These are phyloP conservation scores for Diddensiella caesifluorescens DNA, from an alignment of 805 yeast genomes.

Conservation along the genomic window DNA sequence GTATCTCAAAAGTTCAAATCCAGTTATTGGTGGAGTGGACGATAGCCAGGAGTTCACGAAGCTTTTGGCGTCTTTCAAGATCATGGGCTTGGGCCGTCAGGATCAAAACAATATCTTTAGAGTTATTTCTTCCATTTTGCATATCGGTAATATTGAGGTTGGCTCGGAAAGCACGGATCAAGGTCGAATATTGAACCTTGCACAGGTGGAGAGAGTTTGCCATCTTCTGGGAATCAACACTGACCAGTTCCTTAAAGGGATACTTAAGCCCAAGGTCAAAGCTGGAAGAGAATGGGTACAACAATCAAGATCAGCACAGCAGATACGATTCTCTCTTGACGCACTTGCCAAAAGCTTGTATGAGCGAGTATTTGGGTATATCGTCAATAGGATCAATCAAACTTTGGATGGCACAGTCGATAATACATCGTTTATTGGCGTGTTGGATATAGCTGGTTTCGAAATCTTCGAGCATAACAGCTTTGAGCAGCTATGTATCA, in stretches of 20 bases:
- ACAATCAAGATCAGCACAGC: slow-evolving; percentile 71
- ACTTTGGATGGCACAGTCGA: slow-evolving; percentile 46
- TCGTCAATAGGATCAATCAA: slow-evolving; percentile 70
- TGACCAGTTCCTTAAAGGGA: slow-evolving; percentile 49
- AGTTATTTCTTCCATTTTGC: slow-evolving; percentile 69
- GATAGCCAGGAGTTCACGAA: slow-evolving; percentile 63
- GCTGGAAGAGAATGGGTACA: slow-evolving; percentile 86
- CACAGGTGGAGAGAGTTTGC: slow-evolving; percentile 49
- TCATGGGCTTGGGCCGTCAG: slow-evolving; percentile 59
- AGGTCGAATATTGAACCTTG: slow-evolving; percentile 56
- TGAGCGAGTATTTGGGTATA: slow-evolving; percentile 72
- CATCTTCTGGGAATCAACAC: slow-evolving; percentile 59
- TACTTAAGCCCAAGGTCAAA: slow-evolving; percentile 75
- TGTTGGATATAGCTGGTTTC: slow-evolving; percentile 94
- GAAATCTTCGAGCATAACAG: slow-evolving; percentile 94
- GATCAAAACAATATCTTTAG: slow-evolving; percentile 58
- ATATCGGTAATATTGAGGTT: slow-evolving; percentile 80
- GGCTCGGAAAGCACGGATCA: slow-evolving; percentile 62
- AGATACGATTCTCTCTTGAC: slow-evolving; percentile 75
- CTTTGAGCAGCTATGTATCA: slow-evolving; percentile 94
- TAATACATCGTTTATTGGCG: slow-evolving; percentile 59
- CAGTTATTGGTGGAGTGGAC: slow-evolving; percentile 64
- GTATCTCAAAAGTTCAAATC: slow-evolving; percentile 54
- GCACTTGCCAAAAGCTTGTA: slow-evolving; percentile 84
- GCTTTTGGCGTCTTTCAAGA: slow-evolving; percentile 61